phyloP scores from a whole-genome alignment of 768 basidiomycete genomes.

The Boletus sp. region DNA sequence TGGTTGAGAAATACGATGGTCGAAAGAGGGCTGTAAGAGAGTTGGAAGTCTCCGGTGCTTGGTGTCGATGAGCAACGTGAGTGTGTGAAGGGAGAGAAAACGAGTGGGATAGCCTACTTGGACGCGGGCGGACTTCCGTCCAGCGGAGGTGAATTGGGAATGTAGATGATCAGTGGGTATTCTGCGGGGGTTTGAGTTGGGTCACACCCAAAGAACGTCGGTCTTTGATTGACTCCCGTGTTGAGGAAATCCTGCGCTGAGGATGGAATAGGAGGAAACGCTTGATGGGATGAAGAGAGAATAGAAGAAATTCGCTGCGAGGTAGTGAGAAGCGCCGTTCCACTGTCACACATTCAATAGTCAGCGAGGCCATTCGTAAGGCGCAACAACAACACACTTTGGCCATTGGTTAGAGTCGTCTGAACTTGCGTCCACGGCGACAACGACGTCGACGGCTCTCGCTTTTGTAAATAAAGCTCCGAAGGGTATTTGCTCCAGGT shows the following conservation, averaged over 20 bases:
- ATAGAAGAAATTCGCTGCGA: conserved; percentile 43
- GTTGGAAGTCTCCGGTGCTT: conserved; percentile 57
- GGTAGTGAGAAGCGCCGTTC: conserved; percentile 49
- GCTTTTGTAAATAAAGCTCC: conserved; percentile 69
- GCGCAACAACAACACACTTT: conserved; percentile 45
- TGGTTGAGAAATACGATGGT: conserved; percentile 60
- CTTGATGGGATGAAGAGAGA: conserved; percentile 51
- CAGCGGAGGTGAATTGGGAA: conserved; percentile 75
- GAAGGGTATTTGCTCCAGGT: conserved; percentile 68
- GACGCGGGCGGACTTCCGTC: conserved; percentile 59
- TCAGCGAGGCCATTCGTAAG: neutral
- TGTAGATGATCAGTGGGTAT: conserved; percentile 69
- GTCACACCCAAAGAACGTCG: conserved; percentile 82
- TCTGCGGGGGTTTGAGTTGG: conserved; percentile 46
- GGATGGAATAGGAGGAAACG: conserved; percentile 63
- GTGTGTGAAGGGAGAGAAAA: neutral
- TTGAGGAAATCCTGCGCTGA: conserved; percentile 50
- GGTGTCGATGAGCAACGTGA: neutral
- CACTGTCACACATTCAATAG: conserved; percentile 39
- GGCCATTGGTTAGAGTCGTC: conserved; percentile 64
- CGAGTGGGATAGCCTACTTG: conserved; percentile 43
- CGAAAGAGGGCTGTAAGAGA: conserved; percentile 58
- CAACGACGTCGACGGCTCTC: conserved; percentile 68
- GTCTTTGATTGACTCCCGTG: conserved; percentile 61
- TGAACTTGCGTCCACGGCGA: conserved; percentile 68